Conservation (phyloP, 192 early-diverging fungal species). For the Pilobolus umbonatus region DNA sequence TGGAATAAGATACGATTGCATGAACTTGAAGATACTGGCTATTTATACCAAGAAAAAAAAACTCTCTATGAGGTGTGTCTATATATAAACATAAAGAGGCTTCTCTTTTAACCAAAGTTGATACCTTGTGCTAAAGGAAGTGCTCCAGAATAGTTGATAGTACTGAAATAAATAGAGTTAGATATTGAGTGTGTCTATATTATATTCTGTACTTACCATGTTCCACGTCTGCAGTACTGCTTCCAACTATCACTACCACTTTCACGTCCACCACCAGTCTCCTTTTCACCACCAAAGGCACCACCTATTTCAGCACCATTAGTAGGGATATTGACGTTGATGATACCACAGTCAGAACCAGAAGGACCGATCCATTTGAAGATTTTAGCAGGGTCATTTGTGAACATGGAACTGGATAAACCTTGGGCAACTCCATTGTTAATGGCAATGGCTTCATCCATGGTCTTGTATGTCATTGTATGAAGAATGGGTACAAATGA, state of each 20-base stretch:
- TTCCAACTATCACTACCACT: conserved; percentile 92
- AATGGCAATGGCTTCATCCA: conserved; percentile 81
- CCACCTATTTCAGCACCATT: conserved; percentile 97
- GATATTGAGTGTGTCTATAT: conserved; percentile 9
- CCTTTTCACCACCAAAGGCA: conserved; percentile 97
- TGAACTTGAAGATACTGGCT: neutral
- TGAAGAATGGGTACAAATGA: conserved; percentile 94
- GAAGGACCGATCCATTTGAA: conserved; percentile 91
- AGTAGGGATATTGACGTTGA: conserved; percentile 95
- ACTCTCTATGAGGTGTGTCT: neutral
- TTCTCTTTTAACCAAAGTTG: conserved; percentile 74
- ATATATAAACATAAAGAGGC: neutral
- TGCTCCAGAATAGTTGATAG: conserved; percentile 81
- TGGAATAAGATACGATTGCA: neutral
- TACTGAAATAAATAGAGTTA: conserved; percentile 28
- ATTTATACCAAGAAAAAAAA: neutral
- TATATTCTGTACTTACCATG: conserved; percentile 37
- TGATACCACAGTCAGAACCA: conserved; percentile 89
- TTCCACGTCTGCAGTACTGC: conserved; percentile 81
- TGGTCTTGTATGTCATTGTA: conserved; percentile 68
- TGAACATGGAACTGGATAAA: conserved; percentile 81
- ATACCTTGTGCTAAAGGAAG: conserved; percentile 94
- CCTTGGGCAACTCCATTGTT: conserved; percentile 93
- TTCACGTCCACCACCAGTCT: conserved; percentile 92
- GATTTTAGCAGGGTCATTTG: conserved; percentile 68